Conservation (phyloP, 2,329 filamentous ascomycete genomes). For the Penicillium sp. region DNA sequence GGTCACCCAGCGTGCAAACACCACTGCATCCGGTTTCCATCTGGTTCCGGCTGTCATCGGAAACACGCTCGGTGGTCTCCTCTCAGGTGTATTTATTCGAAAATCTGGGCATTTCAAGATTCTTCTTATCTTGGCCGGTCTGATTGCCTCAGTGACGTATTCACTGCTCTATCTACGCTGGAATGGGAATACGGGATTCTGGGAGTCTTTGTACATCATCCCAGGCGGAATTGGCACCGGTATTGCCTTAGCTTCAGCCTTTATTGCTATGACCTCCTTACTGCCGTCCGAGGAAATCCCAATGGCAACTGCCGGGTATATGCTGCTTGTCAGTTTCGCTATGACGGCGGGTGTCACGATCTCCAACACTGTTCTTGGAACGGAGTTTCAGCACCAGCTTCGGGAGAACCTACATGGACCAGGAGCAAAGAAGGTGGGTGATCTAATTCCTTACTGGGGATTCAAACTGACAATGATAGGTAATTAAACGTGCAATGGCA, state of each 20-base stretch:
- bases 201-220: conserved; percentile 56
- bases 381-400: conserved; percentile 33
- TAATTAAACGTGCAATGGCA: conserved; percentile 40
- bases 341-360: conserved; percentile 39
- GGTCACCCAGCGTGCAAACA: conserved; percentile 54
- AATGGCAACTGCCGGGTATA: conserved; percentile 48
- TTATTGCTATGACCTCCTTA: conserved; percentile 48
- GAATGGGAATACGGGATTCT: conserved; percentile 54
- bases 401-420: conserved; percentile 27
- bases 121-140: conserved; percentile 49
- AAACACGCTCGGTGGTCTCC: conserved; percentile 58
- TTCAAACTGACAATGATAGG: conserved; percentile 24
- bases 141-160: conserved; percentile 50
- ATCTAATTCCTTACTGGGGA: too few relatives aligned
- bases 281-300: conserved; percentile 46
- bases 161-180: conserved; percentile 51
- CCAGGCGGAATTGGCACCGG: conserved; percentile 53
- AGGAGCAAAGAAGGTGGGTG: conserved; percentile 20
- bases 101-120: conserved; percentile 57
- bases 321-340: conserved; percentile 44
- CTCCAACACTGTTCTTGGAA: conserved; percentile 36
- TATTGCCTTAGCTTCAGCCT: conserved; percentile 43
- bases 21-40: conserved; percentile 55
- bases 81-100: conserved; percentile 55
- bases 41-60: conserved; percentile 63